Evolutionary conservation across 495 filamentous ascomycete genomes (phyloP).

Genomic region (Clavariopsis aquatica): DNA sequence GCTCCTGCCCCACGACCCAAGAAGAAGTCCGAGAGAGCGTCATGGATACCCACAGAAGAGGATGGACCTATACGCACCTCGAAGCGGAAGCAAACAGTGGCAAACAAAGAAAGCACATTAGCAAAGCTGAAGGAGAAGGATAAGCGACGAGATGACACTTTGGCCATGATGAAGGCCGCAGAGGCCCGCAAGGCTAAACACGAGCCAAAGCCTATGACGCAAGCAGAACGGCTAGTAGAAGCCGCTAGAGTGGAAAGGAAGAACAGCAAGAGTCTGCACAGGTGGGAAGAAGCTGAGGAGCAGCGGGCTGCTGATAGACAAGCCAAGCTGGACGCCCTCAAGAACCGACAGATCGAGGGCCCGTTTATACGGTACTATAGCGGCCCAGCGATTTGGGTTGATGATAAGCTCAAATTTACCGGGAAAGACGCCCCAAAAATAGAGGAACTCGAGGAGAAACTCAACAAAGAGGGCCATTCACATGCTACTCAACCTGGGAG

Average conservation of each 20-base stretch:
- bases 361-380: constrained; percentile 94
- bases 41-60: constrained; percentile 78
- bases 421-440: constrained; percentile 60
- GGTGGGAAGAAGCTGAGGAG: constrained; percentile 92
- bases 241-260: constrained; percentile 78
- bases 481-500: not conserved
- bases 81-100: constrained; percentile 76
- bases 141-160: constrained; percentile 71
- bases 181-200: constrained; percentile 74
- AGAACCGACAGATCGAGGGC: constrained; percentile 81
- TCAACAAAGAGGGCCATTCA: constrained; percentile 45
- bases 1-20: constrained; percentile 64
- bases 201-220: constrained; percentile 78
- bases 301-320: constrained; percentile 77
- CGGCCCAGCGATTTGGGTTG: constrained; percentile 73
- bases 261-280: constrained; percentile 87
- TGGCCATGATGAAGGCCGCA: constrained; percentile 85
- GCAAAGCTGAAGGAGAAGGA: constrained; percentile 82
- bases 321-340: constrained; percentile 77
- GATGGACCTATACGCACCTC: constrained; percentile 83
- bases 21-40: constrained; percentile 90
- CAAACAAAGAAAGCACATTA: constrained; percentile 80
- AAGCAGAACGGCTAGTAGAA: constrained; percentile 81
- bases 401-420: constrained; percentile 69
- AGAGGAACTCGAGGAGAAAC: constrained; percentile 59